Base-by-base conservation (phyloP, 169 alveolate genomes). In the Plasmodium malariae region DNA sequence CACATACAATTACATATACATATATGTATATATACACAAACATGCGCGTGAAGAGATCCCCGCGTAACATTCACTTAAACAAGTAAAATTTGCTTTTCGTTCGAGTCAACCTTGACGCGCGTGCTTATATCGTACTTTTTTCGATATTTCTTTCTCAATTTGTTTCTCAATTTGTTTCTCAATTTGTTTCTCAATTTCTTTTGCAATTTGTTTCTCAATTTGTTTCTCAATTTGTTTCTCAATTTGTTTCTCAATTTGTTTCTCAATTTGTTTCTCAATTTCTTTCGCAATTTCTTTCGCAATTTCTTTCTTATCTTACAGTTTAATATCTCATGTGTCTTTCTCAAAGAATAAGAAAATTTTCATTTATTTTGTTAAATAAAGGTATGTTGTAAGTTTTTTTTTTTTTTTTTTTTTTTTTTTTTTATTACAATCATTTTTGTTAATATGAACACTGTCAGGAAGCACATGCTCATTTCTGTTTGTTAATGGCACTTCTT, bases 331-430 rank as follows among this genome's bases (percentile, higher is more conserved):
- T n/a, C n/a, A n/a, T n/a, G n/a, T n/a, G n/a, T n/a, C n/a, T n/a
- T n/a, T n/a, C n/a, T 54, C 40, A 49, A 55, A 17, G 24, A 54
- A 72, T 54, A 24, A 55, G 17, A 72, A 74, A 74, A n/a, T 57
- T 74, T 51, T 32, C 76, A 12, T 45, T 62, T 63, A 78, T 78
- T 54, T 78, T 78, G n/a, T 49, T 65, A 62, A 63, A 21, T 2
- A 78, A 24, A 3, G 78, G 67, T 37, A 19, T 62, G 57, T 19
- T 26, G 26, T 19, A 24, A 32, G 36, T 7, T 40, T 3, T 40
- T 14, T 68, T 45, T 65, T 60, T 60, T 12, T 45, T 65, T 60
- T 60, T 12, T 7, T 7, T 40, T 3, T 40, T 14, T 68, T 45
- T 65, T 60, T 60, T 12, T 7, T 34, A 30, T 43, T 36, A 17